Evolutionary conservation across 2,329 filamentous ascomycete species (phyloP).

Genomic region (Colletotrichum tropicicola): DNA sequence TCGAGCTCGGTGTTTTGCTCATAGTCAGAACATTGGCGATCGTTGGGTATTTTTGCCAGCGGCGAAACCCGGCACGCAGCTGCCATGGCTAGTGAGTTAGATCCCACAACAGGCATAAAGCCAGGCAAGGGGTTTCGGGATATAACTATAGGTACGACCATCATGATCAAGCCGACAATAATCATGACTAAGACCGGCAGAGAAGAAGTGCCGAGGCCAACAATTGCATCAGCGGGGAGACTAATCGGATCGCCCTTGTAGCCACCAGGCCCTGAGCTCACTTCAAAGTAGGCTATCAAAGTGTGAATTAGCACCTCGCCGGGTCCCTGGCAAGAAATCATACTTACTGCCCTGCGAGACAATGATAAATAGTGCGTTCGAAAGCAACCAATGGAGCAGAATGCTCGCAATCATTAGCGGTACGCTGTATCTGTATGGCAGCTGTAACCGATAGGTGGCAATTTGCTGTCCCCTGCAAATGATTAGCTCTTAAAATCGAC

Average conservation of each 20-base stretch:
- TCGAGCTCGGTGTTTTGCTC: too few relatives aligned
- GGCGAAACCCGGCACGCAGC: background rate
- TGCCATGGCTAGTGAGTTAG: background rate
- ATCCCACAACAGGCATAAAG: background rate
- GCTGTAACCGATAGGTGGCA: background rate
- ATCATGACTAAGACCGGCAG: background rate
- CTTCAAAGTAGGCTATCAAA: too few relatives aligned
- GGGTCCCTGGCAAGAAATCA: too few relatives aligned
- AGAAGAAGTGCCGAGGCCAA: background rate
- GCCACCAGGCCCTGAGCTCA: too few relatives aligned
- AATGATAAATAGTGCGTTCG: background rate
- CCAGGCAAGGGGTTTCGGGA: background rate
- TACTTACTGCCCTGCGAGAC: background rate
- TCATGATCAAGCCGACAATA: background rate
- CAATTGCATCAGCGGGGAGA: background rate
- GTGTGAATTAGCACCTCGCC: too few relatives aligned
- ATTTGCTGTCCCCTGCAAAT: background rate
- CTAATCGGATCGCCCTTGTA: background rate
- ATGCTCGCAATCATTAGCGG: background rate
- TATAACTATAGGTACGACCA: background rate
- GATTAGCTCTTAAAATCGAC: background rate
- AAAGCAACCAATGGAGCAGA: background rate
- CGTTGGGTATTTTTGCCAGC: background rate
- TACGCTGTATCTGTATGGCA: background rate
- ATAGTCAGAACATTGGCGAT: too few relatives aligned